A percentile compares a stretch with the other conserved stretches of the same genome.
phyloP scores from a whole-genome alignment of 192 early-diverging fungal species.

The Thoreauomyces humboldtii region DNA sequence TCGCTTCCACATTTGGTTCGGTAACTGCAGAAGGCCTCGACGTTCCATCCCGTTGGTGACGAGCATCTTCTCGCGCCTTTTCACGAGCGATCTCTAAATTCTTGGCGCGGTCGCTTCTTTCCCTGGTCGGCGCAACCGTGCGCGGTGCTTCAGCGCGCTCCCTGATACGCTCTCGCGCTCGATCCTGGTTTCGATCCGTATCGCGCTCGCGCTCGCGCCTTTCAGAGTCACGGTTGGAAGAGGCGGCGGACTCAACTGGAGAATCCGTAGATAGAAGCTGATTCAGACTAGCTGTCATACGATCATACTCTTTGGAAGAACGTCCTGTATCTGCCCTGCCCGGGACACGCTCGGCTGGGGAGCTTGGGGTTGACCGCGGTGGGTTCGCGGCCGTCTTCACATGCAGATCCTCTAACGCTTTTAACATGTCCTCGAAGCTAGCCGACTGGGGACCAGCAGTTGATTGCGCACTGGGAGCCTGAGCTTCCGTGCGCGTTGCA shows the following conservation, averaged over 20 bases:
- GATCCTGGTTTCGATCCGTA: background rate
- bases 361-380: slow-evolving; percentile 6
- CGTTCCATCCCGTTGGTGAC: background rate
- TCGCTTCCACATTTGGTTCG: background rate
- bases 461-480: too few species aligned
- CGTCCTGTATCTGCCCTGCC: slow-evolving; percentile 6
- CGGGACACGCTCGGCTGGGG: too few species aligned
- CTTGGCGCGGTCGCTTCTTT: background rate
- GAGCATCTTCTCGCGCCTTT: background rate
- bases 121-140: background rate
- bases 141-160: background rate
- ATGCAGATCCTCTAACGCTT: slow-evolving; percentile 24
- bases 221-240: background rate
- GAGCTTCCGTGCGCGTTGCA: too few species aligned
- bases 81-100: background rate
- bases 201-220: slow-evolving; percentile 22
- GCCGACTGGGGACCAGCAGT: background rate
- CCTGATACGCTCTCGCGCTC: slow-evolving; percentile 10
- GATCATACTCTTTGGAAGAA: slow-evolving; percentile 12
- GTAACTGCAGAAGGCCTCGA: background rate
- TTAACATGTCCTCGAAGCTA: slow-evolving; percentile 29
- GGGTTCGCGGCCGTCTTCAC: slow-evolving; percentile 20
- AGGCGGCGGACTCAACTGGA: background rate
- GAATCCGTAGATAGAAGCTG: background rate
- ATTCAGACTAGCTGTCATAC: slow-evolving; percentile 13